A percentile compares a stretch with the other conserved stretches of the same genome.
Evolutionary conservation across 2,329 filamentous ascomycete genomes (phyloP).

Genomic region (Epichloe sibirici): DNA sequence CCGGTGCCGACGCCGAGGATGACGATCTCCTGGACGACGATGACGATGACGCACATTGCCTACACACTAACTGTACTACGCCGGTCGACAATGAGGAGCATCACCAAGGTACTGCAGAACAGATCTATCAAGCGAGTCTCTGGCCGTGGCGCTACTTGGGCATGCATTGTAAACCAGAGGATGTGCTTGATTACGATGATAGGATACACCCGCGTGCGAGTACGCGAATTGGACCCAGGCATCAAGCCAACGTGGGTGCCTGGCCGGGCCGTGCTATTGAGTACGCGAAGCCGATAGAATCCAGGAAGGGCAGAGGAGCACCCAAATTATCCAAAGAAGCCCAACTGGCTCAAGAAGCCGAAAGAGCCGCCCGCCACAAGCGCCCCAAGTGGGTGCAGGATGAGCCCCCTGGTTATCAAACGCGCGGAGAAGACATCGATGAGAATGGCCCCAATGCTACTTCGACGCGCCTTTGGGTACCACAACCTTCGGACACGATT

Average conservation of each 20-base stretch:
- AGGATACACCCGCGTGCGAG: conserved; percentile 93
- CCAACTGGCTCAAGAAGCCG: conserved; percentile 68
- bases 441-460: conserved; percentile 65
- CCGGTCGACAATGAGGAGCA: conserved; percentile 47
- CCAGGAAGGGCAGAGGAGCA: conserved; percentile 75
- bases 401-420: conserved; percentile 77
- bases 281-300: conserved; percentile 77
- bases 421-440: conserved; percentile 65
- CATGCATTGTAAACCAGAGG: conserved; percentile 88
- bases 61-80: conserved; percentile 50
- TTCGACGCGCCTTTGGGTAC: conserved; percentile 65
- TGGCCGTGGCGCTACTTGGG: conserved; percentile 96
- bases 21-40: conserved; percentile 56
- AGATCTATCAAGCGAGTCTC: conserved; percentile 82
- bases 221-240: conserved; percentile 78
- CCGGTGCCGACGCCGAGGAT: conserved; percentile 57
- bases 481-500: conserved; percentile 44
- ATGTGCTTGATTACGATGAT: conserved; percentile 93
- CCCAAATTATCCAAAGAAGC: conserved; percentile 69
- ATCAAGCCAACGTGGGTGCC: conserved; percentile 73
- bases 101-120: conserved; percentile 61
- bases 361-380: conserved; percentile 66
- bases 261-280: conserved; percentile 86
- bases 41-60: conserved; percentile 50
- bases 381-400: conserved; percentile 91